Evolutionary conservation across 495 filamentous ascomycete species (phyloP).

Genomic region (Chlorociboria aeruginascens): DNA sequence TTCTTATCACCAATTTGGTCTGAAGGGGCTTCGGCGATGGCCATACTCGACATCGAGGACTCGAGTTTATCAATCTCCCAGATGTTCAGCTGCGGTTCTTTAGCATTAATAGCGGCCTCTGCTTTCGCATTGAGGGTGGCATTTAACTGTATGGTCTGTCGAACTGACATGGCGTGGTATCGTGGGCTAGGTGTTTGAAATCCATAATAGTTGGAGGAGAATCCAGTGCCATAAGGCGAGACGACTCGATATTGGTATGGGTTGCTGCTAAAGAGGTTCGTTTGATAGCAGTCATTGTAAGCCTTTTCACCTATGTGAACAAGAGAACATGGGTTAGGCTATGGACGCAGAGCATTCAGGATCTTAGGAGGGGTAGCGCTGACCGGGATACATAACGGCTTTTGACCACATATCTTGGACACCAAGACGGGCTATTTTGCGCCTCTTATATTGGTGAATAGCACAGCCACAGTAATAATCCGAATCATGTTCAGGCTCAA

Average conservation of each 20-base stretch:
- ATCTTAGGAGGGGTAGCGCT: neutral
- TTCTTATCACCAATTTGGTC: constrained; percentile 5
- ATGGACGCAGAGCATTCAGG: neutral
- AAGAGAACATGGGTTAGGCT: neutral
- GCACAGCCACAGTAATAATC: constrained; percentile 23
- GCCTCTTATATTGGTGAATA: constrained; percentile 23
- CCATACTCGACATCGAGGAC: constrained; percentile 19
- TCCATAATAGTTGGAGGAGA: constrained; percentile 3
- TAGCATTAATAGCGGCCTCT: constrained; percentile 23
- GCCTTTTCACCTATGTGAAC: constrained; percentile 21
- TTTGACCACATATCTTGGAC: constrained; percentile 32
- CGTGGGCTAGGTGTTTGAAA: constrained; percentile 12
- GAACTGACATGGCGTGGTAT: constrained; percentile 22
- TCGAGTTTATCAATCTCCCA: constrained; percentile 23
- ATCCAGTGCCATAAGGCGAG: constrained; percentile 17
- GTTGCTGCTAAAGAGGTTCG: constrained; percentile 18
- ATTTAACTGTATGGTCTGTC: constrained; percentile 22
- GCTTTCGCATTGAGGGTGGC: constrained; percentile 25
- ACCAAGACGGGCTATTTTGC: constrained; percentile 24
- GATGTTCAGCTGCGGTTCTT: constrained; percentile 29
- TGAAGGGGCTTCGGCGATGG: neutral
- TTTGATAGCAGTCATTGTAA: constrained; percentile 26
- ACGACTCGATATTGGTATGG: constrained; percentile 23
- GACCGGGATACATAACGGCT: constrained; percentile 36
- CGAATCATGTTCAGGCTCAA: constrained; percentile 35